A percentile compares a stretch with the other conserved stretches of the same genome.
These are phyloP conservation scores for Metarhizium sp. DNA, from an alignment of 2,329 filamentous ascomycete genomes.

Conservation along the genomic window DNA sequence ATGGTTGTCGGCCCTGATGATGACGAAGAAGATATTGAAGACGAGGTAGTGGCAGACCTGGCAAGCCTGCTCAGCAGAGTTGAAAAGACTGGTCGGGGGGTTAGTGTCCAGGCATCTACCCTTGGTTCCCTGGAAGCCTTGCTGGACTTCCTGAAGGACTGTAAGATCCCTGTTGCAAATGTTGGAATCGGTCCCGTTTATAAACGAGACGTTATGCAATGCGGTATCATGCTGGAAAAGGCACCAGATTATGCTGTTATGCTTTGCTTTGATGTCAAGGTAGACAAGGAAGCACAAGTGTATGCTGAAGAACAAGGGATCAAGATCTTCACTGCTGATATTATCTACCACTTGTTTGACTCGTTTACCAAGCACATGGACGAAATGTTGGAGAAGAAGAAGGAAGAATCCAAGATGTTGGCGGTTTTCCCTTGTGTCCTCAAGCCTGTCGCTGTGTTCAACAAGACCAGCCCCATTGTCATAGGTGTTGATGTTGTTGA, in stretches of 20 bases:
- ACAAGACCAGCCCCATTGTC: conserved; percentile 94
- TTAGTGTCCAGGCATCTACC: conserved; percentile 94
- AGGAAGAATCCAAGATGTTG: conserved; percentile 90
- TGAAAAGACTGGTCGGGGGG: conserved; percentile 84
- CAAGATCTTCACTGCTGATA: conserved; percentile 97
- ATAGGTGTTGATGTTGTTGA: conserved; percentile 94
- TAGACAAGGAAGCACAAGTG: conserved; percentile 87
- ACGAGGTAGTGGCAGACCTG: conserved; percentile 93
- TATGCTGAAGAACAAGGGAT: conserved; percentile 92
- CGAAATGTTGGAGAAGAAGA: conserved; percentile 77
- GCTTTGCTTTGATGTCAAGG: conserved; percentile 99
- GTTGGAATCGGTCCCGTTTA: conserved; percentile 96
- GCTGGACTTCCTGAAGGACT: conserved; percentile 89
- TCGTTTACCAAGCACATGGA: conserved; percentile 93
- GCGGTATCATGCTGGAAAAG: conserved; percentile 95
- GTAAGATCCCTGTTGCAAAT: conserved; percentile 95
- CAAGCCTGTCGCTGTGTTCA: conserved; percentile 85
- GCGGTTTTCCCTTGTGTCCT: conserved; percentile 97
- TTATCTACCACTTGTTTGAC: conserved; percentile 98
- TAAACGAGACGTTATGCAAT: conserved; percentile 95
- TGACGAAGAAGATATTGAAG: conserved; percentile 92
- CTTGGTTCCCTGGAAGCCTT: conserved; percentile 93
- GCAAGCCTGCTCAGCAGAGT: conserved; percentile 86
- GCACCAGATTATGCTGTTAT: conserved; percentile 93
- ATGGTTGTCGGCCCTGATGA: conserved; percentile 92